Conservation (phyloP, 352 stramenopile species). For the Phytophthora multivora region DNA sequence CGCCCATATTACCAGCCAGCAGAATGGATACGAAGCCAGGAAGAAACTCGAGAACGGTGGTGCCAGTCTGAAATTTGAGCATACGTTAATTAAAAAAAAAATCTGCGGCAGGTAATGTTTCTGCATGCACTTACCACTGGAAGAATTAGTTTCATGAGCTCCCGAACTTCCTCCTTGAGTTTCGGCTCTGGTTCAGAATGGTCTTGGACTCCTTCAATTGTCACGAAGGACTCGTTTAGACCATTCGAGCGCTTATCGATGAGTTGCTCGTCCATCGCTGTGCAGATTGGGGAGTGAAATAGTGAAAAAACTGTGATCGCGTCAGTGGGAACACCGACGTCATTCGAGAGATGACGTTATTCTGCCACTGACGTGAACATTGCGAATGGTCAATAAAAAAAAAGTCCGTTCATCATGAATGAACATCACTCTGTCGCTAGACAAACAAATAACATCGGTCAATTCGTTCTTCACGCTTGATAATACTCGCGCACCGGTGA, state of each 20-base stretch:
- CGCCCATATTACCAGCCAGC: conserved; percentile 64
- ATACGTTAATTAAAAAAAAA: no score
- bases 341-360: conserved; percentile 1
- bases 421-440: no score
- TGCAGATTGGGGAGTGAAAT: background rate
- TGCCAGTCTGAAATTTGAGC: conserved; percentile 7
- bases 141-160: conserved; percentile 11
- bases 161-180: background rate
- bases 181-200: conserved; percentile 3
- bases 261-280: conserved; percentile 13
- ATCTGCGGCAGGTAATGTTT: background rate
- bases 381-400: no score
- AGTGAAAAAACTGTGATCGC: conserved; percentile 11
- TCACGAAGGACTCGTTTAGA: conserved; percentile 13
- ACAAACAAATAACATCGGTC: no score
- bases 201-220: background rate
- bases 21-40: conserved; percentile 46
- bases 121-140: conserved; percentile 7
- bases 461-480: no score
- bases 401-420: no score
- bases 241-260: conserved; percentile 1
- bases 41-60: conserved; percentile 41
- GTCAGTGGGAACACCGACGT: conserved; percentile 6
- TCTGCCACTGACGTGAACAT: conserved; percentile 1
- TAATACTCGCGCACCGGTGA: background rate